These are phyloP conservation scores for Luffa acutangula DNA, from an alignment of 306 rosid species.

Conservation along the genomic window DNA sequence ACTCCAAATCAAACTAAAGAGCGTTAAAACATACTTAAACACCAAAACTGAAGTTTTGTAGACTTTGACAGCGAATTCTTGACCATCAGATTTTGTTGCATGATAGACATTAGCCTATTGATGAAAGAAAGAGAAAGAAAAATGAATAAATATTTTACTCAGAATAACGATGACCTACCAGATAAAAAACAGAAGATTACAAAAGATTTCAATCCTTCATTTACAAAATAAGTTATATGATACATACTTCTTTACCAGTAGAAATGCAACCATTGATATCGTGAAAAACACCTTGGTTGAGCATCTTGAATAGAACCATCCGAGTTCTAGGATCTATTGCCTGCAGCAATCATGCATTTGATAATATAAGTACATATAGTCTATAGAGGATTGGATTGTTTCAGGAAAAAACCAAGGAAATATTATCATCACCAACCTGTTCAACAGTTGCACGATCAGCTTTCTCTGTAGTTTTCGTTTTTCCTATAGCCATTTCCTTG, in stretches of 20 bases:
- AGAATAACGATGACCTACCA: background rate
- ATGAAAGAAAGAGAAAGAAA: constrained; percentile 5
- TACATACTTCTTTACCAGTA: constrained; percentile 82
- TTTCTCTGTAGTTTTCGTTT: constrained; percentile 70
- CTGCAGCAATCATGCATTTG: constrained; percentile 23
- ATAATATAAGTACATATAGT: background rate
- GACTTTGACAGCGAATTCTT: constrained; percentile 74
- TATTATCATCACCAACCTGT: constrained; percentile 40
- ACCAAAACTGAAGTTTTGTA: constrained; percentile 84
- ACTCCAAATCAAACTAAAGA: constrained; percentile 12
- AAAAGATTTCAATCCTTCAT: background rate
- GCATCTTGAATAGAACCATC: constrained; percentile 80
- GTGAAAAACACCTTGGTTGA: constrained; percentile 68
- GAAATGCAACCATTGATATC: constrained; percentile 95
- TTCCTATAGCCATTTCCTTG: constrained; percentile 71
- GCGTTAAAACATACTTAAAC: constrained; percentile 50
- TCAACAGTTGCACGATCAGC: constrained; percentile 96
- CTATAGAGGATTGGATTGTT: background rate
- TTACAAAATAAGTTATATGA: background rate
- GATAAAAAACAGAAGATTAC: background rate
- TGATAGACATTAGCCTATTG: constrained; percentile 92
- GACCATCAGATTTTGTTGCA: constrained; percentile 74
- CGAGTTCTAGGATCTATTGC: constrained; percentile 97
- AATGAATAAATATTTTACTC: background rate
- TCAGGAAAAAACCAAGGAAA: background rate